These are phyloP conservation scores for Penicillium sp. DNA, from an alignment of 2,329 filamentous ascomycete species.

Conservation along the genomic window DNA sequence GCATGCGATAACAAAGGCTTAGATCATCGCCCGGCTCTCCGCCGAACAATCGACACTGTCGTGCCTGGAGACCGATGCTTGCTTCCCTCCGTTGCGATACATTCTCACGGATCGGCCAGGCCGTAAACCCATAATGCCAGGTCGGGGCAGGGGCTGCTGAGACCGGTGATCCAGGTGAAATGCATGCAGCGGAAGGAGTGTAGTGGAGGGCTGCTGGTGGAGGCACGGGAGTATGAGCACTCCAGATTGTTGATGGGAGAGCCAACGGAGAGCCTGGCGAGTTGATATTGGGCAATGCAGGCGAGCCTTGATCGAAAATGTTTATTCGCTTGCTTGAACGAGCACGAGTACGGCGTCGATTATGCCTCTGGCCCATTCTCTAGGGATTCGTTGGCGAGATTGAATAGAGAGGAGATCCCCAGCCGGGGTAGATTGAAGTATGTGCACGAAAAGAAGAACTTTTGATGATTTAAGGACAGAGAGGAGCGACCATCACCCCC, in stretches of 20 bases:
- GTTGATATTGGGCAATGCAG: slow-evolving; percentile 18
- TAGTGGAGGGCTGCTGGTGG: slow-evolving; percentile 26
- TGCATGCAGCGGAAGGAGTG: slow-evolving; percentile 30
- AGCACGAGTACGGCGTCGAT: slow-evolving; percentile 53
- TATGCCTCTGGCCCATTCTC: slow-evolving; percentile 56
- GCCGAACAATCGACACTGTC: slow-evolving; percentile 54
- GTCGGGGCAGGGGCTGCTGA: slow-evolving; percentile 42
- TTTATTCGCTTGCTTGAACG: slow-evolving; percentile 45
- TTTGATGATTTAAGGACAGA: slow-evolving; percentile 27
- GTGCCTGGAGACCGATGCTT: slow-evolving; percentile 41
- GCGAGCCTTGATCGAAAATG: slow-evolving; percentile 25
- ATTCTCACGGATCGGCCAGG: slow-evolving; percentile 48
- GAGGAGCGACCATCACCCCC: slow-evolving; percentile 48
- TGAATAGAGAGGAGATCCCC: slow-evolving; percentile 11
- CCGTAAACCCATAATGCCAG: slow-evolving; percentile 51
- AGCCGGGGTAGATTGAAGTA: slow-evolving; percentile 13
- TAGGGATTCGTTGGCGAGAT: slow-evolving; percentile 11
- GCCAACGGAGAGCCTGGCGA: slow-evolving; percentile 14
- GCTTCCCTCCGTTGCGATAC: slow-evolving; percentile 34
- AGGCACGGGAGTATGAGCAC: slow-evolving; percentile 17
- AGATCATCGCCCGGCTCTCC: slow-evolving; percentile 53
- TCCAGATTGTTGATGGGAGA: slow-evolving; percentile 20
- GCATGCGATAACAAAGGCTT: slow-evolving; percentile 55
- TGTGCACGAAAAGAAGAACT: slow-evolving; percentile 21
- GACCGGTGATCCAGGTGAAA: slow-evolving; percentile 34